Base-by-base conservation (phyloP, 768 basidiomycete genomes). In the Boletus patriciae region DNA sequence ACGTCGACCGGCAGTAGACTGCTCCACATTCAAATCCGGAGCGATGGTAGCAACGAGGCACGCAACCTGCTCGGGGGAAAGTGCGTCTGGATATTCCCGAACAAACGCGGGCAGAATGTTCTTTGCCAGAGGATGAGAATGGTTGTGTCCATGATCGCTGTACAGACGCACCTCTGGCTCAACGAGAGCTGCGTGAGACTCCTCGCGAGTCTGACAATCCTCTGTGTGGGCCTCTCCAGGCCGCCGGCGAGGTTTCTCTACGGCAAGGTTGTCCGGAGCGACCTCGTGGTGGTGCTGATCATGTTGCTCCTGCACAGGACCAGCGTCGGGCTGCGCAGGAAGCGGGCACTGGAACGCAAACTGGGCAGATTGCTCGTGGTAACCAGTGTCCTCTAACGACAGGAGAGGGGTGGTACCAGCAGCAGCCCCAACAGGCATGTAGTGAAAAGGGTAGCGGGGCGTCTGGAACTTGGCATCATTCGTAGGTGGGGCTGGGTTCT, bases 1-100 rank as follows among this genome's bases (percentile, higher is more conserved):
- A 1, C 9, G 3, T 15, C 3, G 23, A 21, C 3, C n/a, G 8
- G 15, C 29, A 27, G 33, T 25, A 25, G 4, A 51, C 25, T 16
- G 13, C 3, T 25, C n/a, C 16, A 2, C n/a, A 36, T 37, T 12
- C 34, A n/a, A 27, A 15, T 4, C 9, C 16, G 9, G 4, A 5
- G 19, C 19, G 1, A 18, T 13, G 1, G 10, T 3, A 6, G 31
- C 4, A 3, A 37, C 0, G 9, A 36, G 0, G 7, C 1, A 19
- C 2, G 4, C 0, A 13, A 27, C 1, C n/a, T 21, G 8, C 23
- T 33, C 16, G 6, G 12, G 0, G 15, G 54, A 34, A 11, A 56
- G 2, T 4, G 0, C 5, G 1, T 6, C 1, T 2, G 33, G 31
- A 25, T 25, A 25, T 3, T 25, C 25, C 25, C 25, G 25, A 25